Conservation (phyloP, 345 rosid species). For the Eucalyptus sp. region DNA sequence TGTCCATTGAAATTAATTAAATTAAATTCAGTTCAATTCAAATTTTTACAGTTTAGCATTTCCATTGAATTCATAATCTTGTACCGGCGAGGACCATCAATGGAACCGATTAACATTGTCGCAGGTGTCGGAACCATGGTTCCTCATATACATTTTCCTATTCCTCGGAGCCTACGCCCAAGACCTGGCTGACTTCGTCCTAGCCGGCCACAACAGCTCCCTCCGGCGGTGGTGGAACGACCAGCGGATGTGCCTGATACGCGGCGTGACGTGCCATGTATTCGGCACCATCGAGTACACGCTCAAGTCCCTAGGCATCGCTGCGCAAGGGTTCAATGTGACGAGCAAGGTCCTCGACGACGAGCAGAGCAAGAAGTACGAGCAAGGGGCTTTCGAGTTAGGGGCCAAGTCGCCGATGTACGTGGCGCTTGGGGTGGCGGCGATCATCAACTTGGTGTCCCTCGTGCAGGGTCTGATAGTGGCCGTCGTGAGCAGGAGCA, state of each 20-base stretch:
- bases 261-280: not conserved
- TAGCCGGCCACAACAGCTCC: not conserved
- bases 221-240: conserved; percentile 8
- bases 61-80: not conserved
- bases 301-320: conserved; percentile 33
- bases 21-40: too few relatives aligned
- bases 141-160: conserved; percentile 42
- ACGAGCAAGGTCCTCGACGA: conserved; percentile 46
- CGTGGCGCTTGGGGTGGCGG: not conserved
- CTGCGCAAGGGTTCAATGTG: conserved; percentile 34
- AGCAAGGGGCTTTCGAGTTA: not conserved
- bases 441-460: not conserved
- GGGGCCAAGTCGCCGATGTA: not conserved
- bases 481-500: not conserved
- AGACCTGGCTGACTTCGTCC: not conserved
- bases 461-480: not conserved
- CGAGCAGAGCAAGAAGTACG: conserved; percentile 6
- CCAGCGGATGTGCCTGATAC: conserved; percentile 38
- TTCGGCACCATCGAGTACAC: not conserved
- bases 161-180: conserved; percentile 41
- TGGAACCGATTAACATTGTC: not conserved
- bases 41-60: not conserved
- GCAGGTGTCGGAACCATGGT: conserved; percentile 52
- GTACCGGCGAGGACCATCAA: not conserved
- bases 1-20: not conserved